Percentiles rank a stretch among this genome's conserved stretches.
phyloP scores from a whole-genome alignment of 108 stramenopile species.

The Aurantiochytrium sp. region DNA sequence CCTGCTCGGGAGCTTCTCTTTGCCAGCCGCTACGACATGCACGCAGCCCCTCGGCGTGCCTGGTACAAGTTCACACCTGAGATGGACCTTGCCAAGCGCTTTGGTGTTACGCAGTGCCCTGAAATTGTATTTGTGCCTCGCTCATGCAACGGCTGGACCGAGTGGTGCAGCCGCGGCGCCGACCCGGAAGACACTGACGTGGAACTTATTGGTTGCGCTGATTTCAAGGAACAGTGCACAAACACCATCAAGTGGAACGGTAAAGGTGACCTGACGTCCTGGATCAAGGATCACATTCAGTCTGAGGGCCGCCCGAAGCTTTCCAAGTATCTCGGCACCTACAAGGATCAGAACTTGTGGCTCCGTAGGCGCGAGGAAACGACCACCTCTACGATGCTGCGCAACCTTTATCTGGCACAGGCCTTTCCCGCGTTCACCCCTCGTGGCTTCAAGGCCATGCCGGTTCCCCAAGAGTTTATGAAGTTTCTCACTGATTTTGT shows the following conservation, averaged over 20 bases:
- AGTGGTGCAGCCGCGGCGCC: not conserved
- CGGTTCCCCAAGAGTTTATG: not conserved
- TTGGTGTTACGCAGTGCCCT: not conserved
- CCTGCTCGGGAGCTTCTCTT: not conserved
- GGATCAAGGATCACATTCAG: not conserved
- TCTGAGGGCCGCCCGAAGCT: not conserved
- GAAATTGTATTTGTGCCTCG: not conserved
- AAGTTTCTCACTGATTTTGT: not conserved
- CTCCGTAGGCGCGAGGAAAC: not conserved
- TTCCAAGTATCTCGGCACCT: not conserved
- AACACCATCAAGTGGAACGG: not conserved
- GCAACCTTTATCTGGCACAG: not conserved
- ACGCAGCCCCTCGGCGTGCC: not conserved
- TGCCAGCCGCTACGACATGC: not conserved
- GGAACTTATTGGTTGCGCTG: not conserved
- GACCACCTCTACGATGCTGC: not conserved
- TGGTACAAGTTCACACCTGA: conserved; percentile 14
- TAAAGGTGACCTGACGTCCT: not conserved
- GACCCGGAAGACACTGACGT: not conserved
- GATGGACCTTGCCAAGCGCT: conserved; percentile 3
- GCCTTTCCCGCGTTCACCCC: not conserved
- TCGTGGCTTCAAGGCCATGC: not conserved
- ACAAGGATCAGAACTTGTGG: not conserved
- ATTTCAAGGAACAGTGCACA: not conserved
- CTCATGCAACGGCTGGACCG: not conserved